Evolutionary conservation across 768 basidiomycete genomes (phyloP).

Genomic region (Tulasnella sp.): DNA sequence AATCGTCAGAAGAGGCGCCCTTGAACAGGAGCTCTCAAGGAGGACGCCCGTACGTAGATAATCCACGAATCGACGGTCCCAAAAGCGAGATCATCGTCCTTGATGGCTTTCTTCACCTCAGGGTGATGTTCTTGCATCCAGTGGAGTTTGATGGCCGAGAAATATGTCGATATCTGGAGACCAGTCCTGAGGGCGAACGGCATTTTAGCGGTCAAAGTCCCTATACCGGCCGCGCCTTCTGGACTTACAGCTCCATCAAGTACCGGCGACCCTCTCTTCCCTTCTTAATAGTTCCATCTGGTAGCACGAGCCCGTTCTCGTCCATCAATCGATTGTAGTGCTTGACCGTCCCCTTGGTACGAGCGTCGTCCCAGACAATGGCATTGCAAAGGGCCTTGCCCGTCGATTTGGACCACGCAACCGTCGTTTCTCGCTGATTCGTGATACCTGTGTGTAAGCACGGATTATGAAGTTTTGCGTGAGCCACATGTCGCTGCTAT

Average conservation of each 20-base stretch:
- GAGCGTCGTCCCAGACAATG: constrained; percentile 96
- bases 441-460: constrained; percentile 64
- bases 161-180: constrained; percentile 94
- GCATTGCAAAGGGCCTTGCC: constrained; percentile 85
- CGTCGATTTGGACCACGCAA: constrained; percentile 87
- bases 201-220: constrained; percentile 23
- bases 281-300: constrained; percentile 61
- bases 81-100: constrained; percentile 75
- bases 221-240: constrained; percentile 27
- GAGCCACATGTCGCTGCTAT: constrained; percentile 12
- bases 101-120: constrained; percentile 72
- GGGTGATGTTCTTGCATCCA: constrained; percentile 93
- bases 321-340: constrained; percentile 69
- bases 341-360: constrained; percentile 82
- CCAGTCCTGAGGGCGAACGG: constrained; percentile 59
- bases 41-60: constrained; percentile 58
- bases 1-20: constrained; percentile 49
- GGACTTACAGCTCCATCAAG: constrained; percentile 62
- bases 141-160: constrained; percentile 91
- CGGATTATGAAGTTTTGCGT: constrained; percentile 10
- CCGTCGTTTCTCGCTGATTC: constrained; percentile 94
- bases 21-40: neutral
- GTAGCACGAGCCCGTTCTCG: constrained; percentile 69
- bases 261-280: constrained; percentile 65
- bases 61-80: constrained; percentile 99